Base-by-base conservation (phyloP, 441 rosid genomes). In the Adansonia gregorii region DNA sequence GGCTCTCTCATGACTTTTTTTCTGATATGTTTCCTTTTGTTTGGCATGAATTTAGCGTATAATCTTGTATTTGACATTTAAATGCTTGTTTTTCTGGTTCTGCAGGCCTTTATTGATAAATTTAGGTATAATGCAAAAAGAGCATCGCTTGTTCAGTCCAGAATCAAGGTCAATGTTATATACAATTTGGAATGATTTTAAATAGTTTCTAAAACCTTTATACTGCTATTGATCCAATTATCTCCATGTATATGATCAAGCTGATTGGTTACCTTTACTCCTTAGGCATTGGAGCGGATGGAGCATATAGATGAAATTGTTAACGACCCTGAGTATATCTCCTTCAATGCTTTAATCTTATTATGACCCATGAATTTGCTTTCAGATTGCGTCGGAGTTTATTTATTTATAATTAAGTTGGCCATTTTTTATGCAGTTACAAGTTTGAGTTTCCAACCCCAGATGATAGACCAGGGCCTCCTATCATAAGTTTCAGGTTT, bases 391-490 rank as follows among this genome's bases (percentile, higher is more conserved):
- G 0, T 72, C 20, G 51, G 35, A 56, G 67, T 78, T 61, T 77
- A 51, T 41, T 46, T 75, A 74, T 31, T 45, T 27, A 49, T 72
- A 60, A 64, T 48, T 77, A 64, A 69, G 54, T 75, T 73, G 65
- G 58, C 69, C 45, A 74, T 77, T 78, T 81, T 75, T 41, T 72
- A n/a, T 87, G 82, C 95, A 92, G 99, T 90, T 95, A 95, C 83
- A 92, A 94, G 80, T 95, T 95, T 83, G 99, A 95, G 81, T 95
- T 95, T 85, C 99, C 99, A 72, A 94, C 99, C 79, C 99, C 99
- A 77, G 99, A 95, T 77, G 97, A 95, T 83, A 87, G 93, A 85
- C 99, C 98, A 61, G 98, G 99, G 46, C 90, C 94, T 4, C 99
- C 99, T 45, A 92, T 95, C 67, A 95, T 95, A 87, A 95, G 98